Evolutionary conservation across 768 basidiomycete genomes (phyloP).

Genomic region (Podaxis sp.): DNA sequence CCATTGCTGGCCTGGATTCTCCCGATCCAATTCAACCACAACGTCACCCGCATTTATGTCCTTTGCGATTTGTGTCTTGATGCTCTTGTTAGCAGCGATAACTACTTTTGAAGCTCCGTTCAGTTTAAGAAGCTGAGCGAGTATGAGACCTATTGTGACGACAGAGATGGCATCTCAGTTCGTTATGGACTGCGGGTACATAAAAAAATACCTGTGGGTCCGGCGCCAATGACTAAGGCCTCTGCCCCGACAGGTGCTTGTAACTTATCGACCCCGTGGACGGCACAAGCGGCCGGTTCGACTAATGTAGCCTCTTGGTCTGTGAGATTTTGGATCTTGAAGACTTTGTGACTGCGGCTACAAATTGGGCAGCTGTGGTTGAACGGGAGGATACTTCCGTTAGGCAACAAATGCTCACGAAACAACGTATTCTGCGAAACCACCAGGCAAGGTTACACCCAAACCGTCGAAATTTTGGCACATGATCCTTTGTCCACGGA

Average conservation of each 20-base stretch:
- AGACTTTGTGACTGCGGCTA: conserved; percentile 54
- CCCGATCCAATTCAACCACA: conserved; percentile 81
- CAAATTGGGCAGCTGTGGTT: background rate
- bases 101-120: conserved; percentile 82
- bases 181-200: background rate
- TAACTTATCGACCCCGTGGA: conserved; percentile 90
- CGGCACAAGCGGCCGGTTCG: conserved; percentile 88
- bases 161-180: background rate
- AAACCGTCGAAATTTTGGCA: conserved; percentile 84
- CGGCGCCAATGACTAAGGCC: conserved; percentile 82
- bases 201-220: conserved; percentile 54
- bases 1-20: conserved; percentile 78
- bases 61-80: conserved; percentile 87
- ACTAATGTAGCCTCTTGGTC: conserved; percentile 87
- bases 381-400: conserved; percentile 1
- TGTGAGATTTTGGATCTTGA: conserved; percentile 83
- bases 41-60: conserved; percentile 78
- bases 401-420: conserved; percentile 51
- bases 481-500: conserved; percentile 75
- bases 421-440: conserved; percentile 86
- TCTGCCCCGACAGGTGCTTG: conserved; percentile 79
- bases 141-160: conserved; percentile 51
- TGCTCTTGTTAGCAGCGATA: conserved; percentile 85
- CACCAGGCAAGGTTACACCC: conserved; percentile 82
- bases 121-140: conserved; percentile 83